These are phyloP conservation scores for Dactylis glomerata DNA, from an alignment of 176 grass and related monocot species.

Conservation along the genomic window DNA sequence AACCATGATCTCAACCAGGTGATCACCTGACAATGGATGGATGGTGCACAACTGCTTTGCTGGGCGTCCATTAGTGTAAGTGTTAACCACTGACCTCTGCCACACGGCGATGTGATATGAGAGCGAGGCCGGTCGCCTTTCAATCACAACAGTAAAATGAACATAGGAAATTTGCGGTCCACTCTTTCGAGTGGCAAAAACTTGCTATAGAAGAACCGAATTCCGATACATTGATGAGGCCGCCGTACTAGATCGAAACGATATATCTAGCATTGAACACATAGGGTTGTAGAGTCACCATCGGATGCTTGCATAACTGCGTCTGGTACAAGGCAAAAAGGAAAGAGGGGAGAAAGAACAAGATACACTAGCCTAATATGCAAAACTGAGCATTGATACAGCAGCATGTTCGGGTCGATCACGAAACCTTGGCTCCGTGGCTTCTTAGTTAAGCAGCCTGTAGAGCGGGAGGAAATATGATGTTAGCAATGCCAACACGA, in stretches of 20 bases:
- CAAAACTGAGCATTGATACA: background rate
- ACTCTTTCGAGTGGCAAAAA: background rate
- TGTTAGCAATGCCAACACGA: constrained; percentile 44
- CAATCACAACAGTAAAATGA: background rate
- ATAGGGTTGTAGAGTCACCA: background rate
- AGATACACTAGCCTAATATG: constrained; percentile 8
- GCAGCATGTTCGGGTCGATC: background rate
- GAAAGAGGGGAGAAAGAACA: background rate
- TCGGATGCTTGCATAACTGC: background rate
- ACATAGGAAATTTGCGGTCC: background rate
- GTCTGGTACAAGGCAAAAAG: background rate
- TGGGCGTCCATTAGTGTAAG: background rate
- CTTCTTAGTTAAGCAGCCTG: constrained; percentile 34
- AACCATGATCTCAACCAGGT: background rate
- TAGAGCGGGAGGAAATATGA: constrained; percentile 53
- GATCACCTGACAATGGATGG: background rate
- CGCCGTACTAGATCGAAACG: background rate
- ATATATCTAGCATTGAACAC: background rate
- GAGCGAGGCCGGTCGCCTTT: background rate
- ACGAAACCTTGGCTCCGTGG: constrained; percentile 33
- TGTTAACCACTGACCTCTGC: background rate
- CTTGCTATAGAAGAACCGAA: background rate
- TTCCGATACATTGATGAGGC: background rate
- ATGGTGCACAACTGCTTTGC: background rate
- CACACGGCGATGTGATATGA: background rate